Conservation (phyloP, 2,329 filamentous ascomycete genomes). For the Alternaria viburni region DNA sequence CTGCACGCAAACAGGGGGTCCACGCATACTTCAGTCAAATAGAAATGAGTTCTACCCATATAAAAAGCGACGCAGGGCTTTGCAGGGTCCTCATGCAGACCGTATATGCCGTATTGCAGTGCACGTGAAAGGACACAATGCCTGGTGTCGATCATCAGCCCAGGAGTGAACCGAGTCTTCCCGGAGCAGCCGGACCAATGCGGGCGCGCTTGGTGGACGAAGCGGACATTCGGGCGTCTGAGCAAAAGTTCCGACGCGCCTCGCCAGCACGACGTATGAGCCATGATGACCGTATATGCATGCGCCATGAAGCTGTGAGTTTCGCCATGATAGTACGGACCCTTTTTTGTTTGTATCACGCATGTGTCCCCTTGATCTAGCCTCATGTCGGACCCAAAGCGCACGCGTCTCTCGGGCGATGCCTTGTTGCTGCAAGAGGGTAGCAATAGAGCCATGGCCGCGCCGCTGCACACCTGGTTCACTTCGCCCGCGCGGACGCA, state of each 20-base stretch:
- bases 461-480: slow-evolving; percentile 40
- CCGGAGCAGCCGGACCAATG: slow-evolving; percentile 27
- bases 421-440: slow-evolving; percentile 6
- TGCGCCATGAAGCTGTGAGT: not conserved
- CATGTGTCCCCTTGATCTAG: slow-evolving; percentile 10
- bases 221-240: slow-evolving; percentile 10
- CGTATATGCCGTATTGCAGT: not conserved
- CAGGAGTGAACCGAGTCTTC: not conserved
- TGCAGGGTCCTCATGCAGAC: not conserved
- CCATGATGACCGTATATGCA: not conserved
- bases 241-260: slow-evolving; percentile 1
- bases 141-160: slow-evolving; percentile 4
- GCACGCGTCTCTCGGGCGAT: slow-evolving; percentile 14
- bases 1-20: not conserved
- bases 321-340: not conserved
- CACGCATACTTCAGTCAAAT: not conserved
- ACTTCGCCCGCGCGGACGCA: slow-evolving; percentile 44
- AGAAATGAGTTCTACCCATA: not conserved
- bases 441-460: slow-evolving; percentile 28
- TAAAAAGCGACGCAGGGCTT: not conserved
- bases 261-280: not conserved
- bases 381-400: slow-evolving; percentile 29
- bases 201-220: slow-evolving; percentile 10
- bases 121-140: not conserved
- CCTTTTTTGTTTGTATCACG: not conserved